Evolutionary conservation across 495 filamentous ascomycete species (phyloP).

Genomic region (Podospora pseudopauciseta): DNA sequence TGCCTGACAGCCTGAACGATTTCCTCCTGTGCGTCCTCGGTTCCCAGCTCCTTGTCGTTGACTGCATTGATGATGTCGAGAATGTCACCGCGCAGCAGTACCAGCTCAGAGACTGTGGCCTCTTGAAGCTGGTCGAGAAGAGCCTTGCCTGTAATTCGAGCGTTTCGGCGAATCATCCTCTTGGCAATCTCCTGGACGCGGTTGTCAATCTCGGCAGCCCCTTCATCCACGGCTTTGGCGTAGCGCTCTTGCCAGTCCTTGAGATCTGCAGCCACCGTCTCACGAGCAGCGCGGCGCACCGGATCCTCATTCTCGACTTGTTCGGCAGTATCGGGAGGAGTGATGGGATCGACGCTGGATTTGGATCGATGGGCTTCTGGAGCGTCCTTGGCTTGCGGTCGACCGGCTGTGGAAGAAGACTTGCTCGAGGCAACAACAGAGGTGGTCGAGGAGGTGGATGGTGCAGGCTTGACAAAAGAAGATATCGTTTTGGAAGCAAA

Average conservation of each 20-base stretch:
- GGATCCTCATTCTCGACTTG: constrained; percentile 37
- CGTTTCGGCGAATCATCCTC: constrained; percentile 51
- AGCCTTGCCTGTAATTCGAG: constrained; percentile 55
- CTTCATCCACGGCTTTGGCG: constrained; percentile 73
- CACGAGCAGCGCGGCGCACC: constrained; percentile 48
- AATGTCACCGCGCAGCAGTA: constrained; percentile 65
- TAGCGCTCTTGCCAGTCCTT: constrained; percentile 82
- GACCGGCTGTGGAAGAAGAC: constrained; percentile 10
- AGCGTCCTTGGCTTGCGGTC: constrained; percentile 4
- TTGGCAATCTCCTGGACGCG: constrained; percentile 61
- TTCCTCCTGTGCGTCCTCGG: constrained; percentile 59
- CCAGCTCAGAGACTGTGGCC: constrained; percentile 57
- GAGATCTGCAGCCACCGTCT: constrained; percentile 74
- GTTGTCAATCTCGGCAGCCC: constrained; percentile 71
- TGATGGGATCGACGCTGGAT: constrained; percentile 21
- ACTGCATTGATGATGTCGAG: constrained; percentile 54
- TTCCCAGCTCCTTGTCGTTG: constrained; percentile 39
- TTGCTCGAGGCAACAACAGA: constrained; percentile 1
- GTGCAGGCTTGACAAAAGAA: constrained; percentile 39
- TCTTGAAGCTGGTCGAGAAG: constrained; percentile 66
- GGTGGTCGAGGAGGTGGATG: constrained; percentile 20
- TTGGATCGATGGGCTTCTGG: constrained; percentile 26
- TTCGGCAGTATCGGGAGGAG: constrained; percentile 29
- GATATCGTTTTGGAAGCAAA: constrained; percentile 24
- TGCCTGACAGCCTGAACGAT: constrained; percentile 60